Conservation (phyloP, 257 asterid species). For the Salvia splendens region DNA sequence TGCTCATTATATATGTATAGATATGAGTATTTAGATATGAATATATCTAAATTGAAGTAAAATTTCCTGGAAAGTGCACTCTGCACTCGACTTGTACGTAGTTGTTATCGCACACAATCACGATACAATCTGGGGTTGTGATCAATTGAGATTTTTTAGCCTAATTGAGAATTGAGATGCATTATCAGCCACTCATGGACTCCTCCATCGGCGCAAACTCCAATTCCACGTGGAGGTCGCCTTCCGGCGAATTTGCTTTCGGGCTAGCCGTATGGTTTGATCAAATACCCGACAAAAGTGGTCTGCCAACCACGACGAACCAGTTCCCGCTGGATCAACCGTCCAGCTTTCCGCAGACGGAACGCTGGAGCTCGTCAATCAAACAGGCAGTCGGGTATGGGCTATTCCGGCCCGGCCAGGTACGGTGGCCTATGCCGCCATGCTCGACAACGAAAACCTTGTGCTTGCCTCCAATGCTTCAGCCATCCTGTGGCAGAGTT, state of each 20-base stretch:
- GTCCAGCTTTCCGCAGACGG: conserved; percentile 32
- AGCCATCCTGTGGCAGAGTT: conserved; percentile 36
- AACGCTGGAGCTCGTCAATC: conserved; percentile 20
- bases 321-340: conserved; percentile 31
- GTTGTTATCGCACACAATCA: no score
- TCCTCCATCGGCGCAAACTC: conserved; percentile 26
- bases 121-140: no score
- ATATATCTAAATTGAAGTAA: no score
- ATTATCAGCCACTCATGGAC: conserved; percentile 11
- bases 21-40: no score
- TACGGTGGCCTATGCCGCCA: conserved; percentile 32
- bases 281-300: conserved; percentile 35
- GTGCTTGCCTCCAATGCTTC: conserved; percentile 27
- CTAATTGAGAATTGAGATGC: no score
- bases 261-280: conserved; percentile 49
- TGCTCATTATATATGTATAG: no score
- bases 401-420: neutral
- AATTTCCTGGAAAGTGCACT: no score
- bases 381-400: conserved; percentile 27
- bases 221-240: conserved; percentile 32
- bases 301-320: conserved; percentile 43
- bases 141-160: no score
- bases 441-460: conserved; percentile 42
- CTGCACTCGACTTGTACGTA: no score
- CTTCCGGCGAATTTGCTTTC: conserved; percentile 44